Percentiles rank a stretch among this genome's conserved stretches.
Evolutionary conservation across 305 asterid genomes (phyloP).

Genomic region (Rubia peregrina): DNA sequence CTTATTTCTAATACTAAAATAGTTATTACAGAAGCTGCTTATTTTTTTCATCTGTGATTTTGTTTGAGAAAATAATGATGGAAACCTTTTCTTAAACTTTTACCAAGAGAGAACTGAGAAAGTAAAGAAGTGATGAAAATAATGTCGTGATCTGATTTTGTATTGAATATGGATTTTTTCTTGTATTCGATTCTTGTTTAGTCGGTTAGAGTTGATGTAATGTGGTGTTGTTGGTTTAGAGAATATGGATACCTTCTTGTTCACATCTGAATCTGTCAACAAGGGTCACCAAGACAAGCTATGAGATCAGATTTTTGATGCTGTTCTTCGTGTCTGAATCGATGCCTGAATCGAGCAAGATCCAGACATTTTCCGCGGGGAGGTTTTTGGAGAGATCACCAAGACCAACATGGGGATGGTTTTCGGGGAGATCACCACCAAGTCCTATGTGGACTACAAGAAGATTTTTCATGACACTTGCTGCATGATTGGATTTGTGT

Average conservation of each 20-base stretch:
- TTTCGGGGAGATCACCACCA: slow-evolving; percentile 51
- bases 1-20: no score
- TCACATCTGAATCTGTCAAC: slow-evolving; percentile 48
- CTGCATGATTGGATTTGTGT: slow-evolving; percentile 37
- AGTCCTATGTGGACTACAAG: slow-evolving; percentile 41
- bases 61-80: no score
- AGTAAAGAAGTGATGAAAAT: no score
- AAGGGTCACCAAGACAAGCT: slow-evolving; percentile 58
- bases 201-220: not conserved
- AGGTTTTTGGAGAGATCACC: slow-evolving; percentile 52
- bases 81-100: no score
- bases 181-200: not conserved
- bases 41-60: no score
- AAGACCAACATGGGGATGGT: no score
- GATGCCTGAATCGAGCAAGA: slow-evolving; percentile 51
- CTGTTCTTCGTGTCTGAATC: slow-evolving; percentile 40
- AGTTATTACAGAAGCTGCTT: no score
- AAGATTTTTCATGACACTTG: slow-evolving; percentile 45
- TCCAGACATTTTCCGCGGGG: slow-evolving; percentile 35
- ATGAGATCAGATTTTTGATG: slow-evolving; percentile 49
- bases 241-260: slow-evolving; percentile 44
- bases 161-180: not conserved
- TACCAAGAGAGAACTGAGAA: no score
- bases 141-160: not conserved
- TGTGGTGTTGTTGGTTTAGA: slow-evolving; percentile 16